Percentiles rank a stretch among this genome's conserved stretches.
These are phyloP conservation scores for Capsicum baccatum DNA, from an alignment of 257 asterid genomes.

Conservation along the genomic window DNA sequence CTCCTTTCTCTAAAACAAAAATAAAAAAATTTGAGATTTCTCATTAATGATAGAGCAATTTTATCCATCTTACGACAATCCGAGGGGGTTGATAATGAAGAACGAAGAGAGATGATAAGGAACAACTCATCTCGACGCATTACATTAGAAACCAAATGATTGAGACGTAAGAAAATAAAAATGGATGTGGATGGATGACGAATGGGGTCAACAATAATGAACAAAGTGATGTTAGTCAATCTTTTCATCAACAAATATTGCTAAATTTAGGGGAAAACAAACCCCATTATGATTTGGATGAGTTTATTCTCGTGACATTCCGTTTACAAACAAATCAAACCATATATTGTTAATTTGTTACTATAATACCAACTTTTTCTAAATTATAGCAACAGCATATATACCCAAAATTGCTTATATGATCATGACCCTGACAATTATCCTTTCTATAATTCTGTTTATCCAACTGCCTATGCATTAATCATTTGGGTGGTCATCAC, in stretches of 20 bases:
- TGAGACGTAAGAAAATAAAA: slow-evolving; percentile 6
- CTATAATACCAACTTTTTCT: neutral
- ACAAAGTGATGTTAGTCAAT: slow-evolving; percentile 27
- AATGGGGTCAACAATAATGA: neutral
- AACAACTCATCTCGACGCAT: neutral
- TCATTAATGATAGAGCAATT: neutral
- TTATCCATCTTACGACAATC: neutral
- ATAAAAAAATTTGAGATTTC: too few species aligned
- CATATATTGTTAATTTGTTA: neutral
- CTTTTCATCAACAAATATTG: slow-evolving; percentile 15
- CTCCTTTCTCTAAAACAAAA: neutral
- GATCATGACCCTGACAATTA: neutral
- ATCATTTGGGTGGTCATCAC: neutral
- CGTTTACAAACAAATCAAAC: neutral
- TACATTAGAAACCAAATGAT: slow-evolving; percentile 17
- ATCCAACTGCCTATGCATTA: neutral
- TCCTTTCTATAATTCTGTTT: slow-evolving; percentile 21
- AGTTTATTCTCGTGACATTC: neutral
- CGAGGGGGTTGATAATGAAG: neutral
- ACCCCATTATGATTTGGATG: neutral
- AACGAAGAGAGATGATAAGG: neutral
- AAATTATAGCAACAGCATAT: neutral
- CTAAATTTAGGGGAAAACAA: slow-evolving; percentile 23
- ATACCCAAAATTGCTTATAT: slow-evolving; percentile 5
- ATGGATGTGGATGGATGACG: neutral